phyloP scores from a whole-genome alignment of 495 filamentous ascomycete genomes.

The Ramalina intermedia region DNA sequence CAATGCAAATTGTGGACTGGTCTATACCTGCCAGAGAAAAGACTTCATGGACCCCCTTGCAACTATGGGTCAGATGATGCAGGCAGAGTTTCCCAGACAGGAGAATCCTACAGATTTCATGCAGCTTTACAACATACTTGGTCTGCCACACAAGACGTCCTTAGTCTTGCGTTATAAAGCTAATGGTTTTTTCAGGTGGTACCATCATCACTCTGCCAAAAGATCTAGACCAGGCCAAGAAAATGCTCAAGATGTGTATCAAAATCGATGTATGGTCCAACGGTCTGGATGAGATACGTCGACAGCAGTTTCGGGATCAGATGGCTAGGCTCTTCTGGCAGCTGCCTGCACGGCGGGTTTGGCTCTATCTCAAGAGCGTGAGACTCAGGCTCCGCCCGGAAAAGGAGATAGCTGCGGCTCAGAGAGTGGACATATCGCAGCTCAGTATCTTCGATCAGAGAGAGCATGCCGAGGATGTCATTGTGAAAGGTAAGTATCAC shows the following conservation, averaged over 20 bases:
- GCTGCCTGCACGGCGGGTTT: conserved; percentile 6
- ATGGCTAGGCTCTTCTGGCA: background rate
- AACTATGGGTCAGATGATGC: background rate
- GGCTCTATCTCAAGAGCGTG: conserved; percentile 1
- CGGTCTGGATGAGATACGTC: background rate
- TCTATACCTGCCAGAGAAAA: background rate
- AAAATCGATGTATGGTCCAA: conserved; percentile 2
- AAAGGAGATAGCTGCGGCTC: background rate
- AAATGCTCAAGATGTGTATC: conserved; percentile 1
- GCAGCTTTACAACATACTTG: conserved; percentile 1
- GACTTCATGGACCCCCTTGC: background rate
- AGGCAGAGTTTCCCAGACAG: background rate
- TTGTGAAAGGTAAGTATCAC: background rate
- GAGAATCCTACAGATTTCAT: background rate
- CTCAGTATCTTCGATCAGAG: background rate
- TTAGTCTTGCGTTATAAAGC: background rate
- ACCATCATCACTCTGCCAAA: background rate
- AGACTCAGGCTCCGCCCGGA: background rate
- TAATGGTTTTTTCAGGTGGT: background rate
- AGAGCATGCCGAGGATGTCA: background rate
- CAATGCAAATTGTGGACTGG: background rate
- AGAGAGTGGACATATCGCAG: background rate
- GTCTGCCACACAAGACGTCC: background rate
- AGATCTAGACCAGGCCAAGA: conserved; percentile 1
- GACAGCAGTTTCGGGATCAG: background rate